Evolutionary conservation across 2,329 filamentous ascomycete genomes (phyloP), one percentile per base, ranked within the genome.

Genomic region (Aureobasidium sp.): DNA sequence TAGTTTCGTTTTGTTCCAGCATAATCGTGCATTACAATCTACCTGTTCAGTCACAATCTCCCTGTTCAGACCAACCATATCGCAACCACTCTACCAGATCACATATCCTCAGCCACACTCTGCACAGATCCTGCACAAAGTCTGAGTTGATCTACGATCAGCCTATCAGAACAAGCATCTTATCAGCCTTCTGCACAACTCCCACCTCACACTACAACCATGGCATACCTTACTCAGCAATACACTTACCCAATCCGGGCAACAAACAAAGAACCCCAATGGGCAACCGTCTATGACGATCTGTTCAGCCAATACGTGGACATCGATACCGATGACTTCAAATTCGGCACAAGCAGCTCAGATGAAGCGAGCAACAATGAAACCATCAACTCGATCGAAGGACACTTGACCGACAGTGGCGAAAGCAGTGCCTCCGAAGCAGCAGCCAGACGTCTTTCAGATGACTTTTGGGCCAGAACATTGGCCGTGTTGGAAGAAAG

Each of bases 291-390:
- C 64, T 80, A 79, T 73, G 81, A 82, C 73, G 81, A 82, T 71
- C 77, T 86, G 73, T 86, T 87, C 76, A 82, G 85, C 68, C 80
- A 85, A 72, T 85, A 83, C 70, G 78, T 85, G 71, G 80, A 84
- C 70, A 78, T 85, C 71, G 80, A 84, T 66, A 79, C 81, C 72
- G 68, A 71, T 44, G 82, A 84, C 60, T 78, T 80, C 66, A 77
- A 77, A 60, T 72, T 76, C 64, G 76, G 76, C 67, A 74, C 77
- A 66, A 76, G 77, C 68, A 55, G 37, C 27, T 44, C 39, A 34
- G 51, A 55, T 10, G 51, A 55, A 44, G 51, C 51, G 16, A 55
- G 51, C 51, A 55, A 44, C 51, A 55, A 32, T 41, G 51, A 55
- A 42, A 44, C 10, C 16, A 21, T 21, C 21, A 21, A 21, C 21